Evolutionary conservation across 768 basidiomycete genomes (phyloP).

Genomic region (Gelatoporia subvermispora): DNA sequence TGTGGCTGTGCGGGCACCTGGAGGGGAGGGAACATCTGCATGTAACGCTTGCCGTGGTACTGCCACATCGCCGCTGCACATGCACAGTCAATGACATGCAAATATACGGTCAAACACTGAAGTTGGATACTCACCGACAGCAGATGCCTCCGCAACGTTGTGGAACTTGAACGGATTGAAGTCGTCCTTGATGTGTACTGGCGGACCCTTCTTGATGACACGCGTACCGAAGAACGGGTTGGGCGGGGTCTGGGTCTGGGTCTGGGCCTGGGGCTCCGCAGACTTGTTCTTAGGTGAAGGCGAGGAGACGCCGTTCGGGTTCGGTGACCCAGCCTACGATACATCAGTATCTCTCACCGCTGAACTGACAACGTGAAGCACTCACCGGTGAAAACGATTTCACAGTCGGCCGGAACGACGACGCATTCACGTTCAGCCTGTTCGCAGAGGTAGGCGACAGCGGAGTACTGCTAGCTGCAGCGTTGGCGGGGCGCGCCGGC

Average conservation of each 20-base stretch:
- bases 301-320: slow-evolving; percentile 25
- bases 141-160: slow-evolving; percentile 70
- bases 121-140: slow-evolving; percentile 57
- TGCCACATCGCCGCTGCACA: slow-evolving; percentile 72
- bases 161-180: slow-evolving; percentile 94
- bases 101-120: not conserved
- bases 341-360: slow-evolving; percentile 1
- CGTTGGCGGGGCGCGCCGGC: slow-evolving; percentile 16
- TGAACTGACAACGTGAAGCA: slow-evolving; percentile 12
- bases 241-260: slow-evolving; percentile 45
- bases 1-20: slow-evolving; percentile 60
- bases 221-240: slow-evolving; percentile 92
- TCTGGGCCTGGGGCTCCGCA: slow-evolving; percentile 30
- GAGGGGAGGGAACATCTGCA: slow-evolving; percentile 65
- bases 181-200: slow-evolving; percentile 88
- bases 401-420: slow-evolving; percentile 86
- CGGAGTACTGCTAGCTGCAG: slow-evolving; percentile 26
- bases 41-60: slow-evolving; percentile 85
- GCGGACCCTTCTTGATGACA: slow-evolving; percentile 64
- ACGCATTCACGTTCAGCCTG: slow-evolving; percentile 83
- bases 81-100: not conserved
- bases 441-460: slow-evolving; percentile 53
- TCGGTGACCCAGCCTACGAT: slow-evolving; percentile 27
- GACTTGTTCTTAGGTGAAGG: slow-evolving; percentile 63
- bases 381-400: slow-evolving; percentile 64